A percentile compares a stretch with the other conserved stretches of the same genome.
Evolutionary conservation across 1,284 basidiomycete species (phyloP).

Genomic region (Microbotryum scabiosae): DNA sequence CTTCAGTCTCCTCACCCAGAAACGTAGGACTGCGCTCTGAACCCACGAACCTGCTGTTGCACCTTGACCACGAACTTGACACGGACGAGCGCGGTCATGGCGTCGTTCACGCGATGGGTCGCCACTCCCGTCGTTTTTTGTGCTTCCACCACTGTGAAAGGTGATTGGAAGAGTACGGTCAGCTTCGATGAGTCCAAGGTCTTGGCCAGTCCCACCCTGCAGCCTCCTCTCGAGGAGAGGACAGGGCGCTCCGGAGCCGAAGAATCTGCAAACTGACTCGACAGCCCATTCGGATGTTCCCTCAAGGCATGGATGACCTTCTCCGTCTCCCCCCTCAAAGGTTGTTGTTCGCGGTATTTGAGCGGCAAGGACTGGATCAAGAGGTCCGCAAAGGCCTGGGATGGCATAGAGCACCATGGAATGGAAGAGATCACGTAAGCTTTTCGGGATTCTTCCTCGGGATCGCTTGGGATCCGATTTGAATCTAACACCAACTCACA

Average conservation of each 20-base stretch:
- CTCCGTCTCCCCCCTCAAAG: conserved; percentile 27
- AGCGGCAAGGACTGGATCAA: conserved; percentile 32
- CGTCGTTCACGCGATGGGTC: conserved; percentile 24
- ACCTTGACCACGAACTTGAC: conserved; percentile 22
- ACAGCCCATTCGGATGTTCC: conserved; percentile 14
- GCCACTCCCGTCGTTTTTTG: conserved; percentile 9
- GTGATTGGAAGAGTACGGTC: background rate
- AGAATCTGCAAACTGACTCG: conserved; percentile 15
- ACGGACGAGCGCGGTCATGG: conserved; percentile 22
- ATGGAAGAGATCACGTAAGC: background rate
- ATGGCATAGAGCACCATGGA: background rate
- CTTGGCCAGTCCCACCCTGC: conserved; percentile 10
- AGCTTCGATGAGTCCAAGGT: background rate
- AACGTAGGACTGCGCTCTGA: background rate
- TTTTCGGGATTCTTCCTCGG: background rate
- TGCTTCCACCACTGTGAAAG: background rate
- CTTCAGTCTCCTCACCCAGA: background rate
- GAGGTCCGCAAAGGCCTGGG: conserved; percentile 27
- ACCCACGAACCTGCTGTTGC: conserved; percentile 11
- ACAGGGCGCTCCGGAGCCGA: background rate
- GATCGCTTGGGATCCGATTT: background rate
- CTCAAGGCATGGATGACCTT: conserved; percentile 23
- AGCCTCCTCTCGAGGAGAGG: too few species aligned
- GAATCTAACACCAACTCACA: conserved; percentile 4
- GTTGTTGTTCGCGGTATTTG: conserved; percentile 32